Evolutionary conservation across 331 rosid species (phyloP).

Genomic region (Telfairia occidentalis): DNA sequence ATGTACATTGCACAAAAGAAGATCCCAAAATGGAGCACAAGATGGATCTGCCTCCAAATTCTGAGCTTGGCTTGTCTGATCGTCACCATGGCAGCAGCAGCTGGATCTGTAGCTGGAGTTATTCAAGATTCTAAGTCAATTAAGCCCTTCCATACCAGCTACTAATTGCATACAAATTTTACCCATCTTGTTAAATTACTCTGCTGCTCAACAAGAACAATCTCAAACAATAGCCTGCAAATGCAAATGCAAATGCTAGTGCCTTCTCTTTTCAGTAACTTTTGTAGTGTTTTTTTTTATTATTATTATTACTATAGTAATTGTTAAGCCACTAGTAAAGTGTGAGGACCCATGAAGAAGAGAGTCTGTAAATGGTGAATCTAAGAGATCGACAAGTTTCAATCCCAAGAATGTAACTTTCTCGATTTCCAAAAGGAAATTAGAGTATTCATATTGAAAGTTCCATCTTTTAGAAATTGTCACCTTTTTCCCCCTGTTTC

Average conservation of each 20-base stretch:
- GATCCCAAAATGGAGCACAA: constrained; percentile 64
- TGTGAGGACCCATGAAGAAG: not conserved
- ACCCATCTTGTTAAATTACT: not conserved
- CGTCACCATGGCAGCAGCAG: constrained; percentile 47
- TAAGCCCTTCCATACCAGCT: constrained; percentile 45
- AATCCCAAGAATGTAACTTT: constrained; percentile 4
- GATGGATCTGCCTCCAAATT: constrained; percentile 60
- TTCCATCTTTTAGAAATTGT: not conserved
- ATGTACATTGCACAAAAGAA: constrained; percentile 62
- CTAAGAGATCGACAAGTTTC: not conserved
- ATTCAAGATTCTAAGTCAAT: constrained; percentile 31
- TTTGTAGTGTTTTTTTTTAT: not conserved
- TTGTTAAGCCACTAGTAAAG: not conserved
- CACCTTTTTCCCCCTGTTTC: not conserved
- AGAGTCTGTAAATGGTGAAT: constrained; percentile 14
- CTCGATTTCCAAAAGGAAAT: not conserved
- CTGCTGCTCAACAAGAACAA: not conserved
- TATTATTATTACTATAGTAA: not conserved
- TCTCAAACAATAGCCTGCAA: not conserved
- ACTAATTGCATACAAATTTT: constrained; percentile 16
- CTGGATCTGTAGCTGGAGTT: constrained; percentile 68
- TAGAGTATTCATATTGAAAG: not conserved
- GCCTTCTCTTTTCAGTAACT: not conserved
- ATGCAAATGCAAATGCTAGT: not conserved
- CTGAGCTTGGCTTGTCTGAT: constrained; percentile 52